Conservation (phyloP, 805 yeast genomes). For the Barnettozyma vustinii region DNA sequence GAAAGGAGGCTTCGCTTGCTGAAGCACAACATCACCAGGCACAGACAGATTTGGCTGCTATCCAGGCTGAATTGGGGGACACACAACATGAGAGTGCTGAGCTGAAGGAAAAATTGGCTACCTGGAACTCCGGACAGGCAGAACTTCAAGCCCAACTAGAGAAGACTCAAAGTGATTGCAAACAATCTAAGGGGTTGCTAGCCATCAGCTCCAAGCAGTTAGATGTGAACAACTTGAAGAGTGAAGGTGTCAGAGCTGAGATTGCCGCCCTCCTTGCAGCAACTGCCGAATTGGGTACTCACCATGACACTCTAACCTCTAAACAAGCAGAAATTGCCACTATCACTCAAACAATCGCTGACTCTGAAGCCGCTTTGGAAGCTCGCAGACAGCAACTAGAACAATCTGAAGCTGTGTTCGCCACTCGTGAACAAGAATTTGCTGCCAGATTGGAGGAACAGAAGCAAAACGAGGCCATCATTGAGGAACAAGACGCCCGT, state of each 20-base stretch:
- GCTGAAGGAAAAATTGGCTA: slow-evolving; percentile 63
- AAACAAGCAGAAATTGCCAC: slow-evolving; percentile 31
- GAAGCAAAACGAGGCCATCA: slow-evolving; percentile 30
- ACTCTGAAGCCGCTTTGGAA: slow-evolving; percentile 31
- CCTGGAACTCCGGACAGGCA: slow-evolving; percentile 59
- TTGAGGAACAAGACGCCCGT: slow-evolving; percentile 33
- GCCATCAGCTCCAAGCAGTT: slow-evolving; percentile 68
- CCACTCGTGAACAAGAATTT: slow-evolving; percentile 25
- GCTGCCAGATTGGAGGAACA: slow-evolving; percentile 29
- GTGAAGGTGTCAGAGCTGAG: slow-evolving; percentile 38
- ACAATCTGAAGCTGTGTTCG: slow-evolving; percentile 15
- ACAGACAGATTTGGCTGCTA: slow-evolving; percentile 55
- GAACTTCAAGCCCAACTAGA: slow-evolving; percentile 54
- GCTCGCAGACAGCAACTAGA: slow-evolving; percentile 25
- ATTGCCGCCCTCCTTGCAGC: slow-evolving; percentile 28
- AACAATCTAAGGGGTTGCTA: slow-evolving; percentile 56
- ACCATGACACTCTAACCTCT: slow-evolving; percentile 33
- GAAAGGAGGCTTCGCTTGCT: slow-evolving; percentile 66
- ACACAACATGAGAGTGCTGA: slow-evolving; percentile 63
- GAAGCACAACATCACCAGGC: slow-evolving; percentile 76
- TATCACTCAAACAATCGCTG: slow-evolving; percentile 27
- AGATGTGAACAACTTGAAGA: slow-evolving; percentile 52
- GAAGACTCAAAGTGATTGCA: slow-evolving; percentile 45
- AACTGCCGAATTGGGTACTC: slow-evolving; percentile 32
- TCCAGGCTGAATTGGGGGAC: slow-evolving; percentile 55